A percentile compares a stretch with the other conserved stretches of the same genome.
Evolutionary conservation across 192 early-diverging fungal genomes (phyloP).

Genomic region (Backusella luteola): DNA sequence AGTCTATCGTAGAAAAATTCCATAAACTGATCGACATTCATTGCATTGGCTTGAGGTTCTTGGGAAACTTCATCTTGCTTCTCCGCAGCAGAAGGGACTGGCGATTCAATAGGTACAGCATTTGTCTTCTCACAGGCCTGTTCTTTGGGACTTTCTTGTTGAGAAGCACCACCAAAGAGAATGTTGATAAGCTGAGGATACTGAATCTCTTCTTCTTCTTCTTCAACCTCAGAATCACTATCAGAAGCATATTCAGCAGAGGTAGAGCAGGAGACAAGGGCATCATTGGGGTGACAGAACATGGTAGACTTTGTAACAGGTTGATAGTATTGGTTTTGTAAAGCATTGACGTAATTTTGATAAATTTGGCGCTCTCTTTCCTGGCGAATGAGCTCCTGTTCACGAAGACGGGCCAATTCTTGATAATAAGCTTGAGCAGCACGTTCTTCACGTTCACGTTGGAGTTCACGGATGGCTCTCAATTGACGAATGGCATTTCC

Average conservation of each 20-base stretch:
- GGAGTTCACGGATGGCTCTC: background rate
- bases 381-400: background rate
- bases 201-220: background rate
- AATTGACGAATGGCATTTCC: background rate
- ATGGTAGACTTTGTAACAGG: background rate
- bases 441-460: slow-evolving; percentile 4
- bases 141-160: background rate
- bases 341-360: background rate
- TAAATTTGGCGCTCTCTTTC: background rate
- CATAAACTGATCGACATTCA: slow-evolving; percentile 5
- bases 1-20: background rate
- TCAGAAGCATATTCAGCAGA: background rate
- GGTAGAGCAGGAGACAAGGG: background rate
- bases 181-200: background rate
- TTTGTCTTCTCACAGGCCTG: background rate
- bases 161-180: background rate
- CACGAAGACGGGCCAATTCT: background rate
- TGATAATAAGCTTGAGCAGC: background rate
- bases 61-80: background rate
- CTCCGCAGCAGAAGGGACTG: too few species aligned
- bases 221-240: background rate
- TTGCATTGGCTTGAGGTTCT: background rate
- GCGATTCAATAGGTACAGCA: background rate
- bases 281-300: background rate
- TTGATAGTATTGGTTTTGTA: background rate